Evolutionary conservation across 176 grass and related monocot species (phyloP).

Genomic region (Tillandsia fasciculata): DNA sequence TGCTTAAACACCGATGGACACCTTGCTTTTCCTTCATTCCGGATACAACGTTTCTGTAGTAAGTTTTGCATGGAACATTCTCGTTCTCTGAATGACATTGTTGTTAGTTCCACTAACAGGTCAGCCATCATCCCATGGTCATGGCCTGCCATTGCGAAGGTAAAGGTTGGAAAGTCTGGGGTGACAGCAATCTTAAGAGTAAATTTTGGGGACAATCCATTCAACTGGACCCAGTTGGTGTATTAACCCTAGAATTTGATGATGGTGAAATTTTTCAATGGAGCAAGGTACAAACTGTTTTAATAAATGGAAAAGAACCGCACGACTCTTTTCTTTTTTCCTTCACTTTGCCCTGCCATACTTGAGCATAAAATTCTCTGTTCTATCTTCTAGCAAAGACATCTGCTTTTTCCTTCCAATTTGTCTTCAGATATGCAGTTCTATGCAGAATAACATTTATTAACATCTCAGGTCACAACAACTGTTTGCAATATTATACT

Average conservation of each 20-base stretch:
- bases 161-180: constrained; percentile 49
- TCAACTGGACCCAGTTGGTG: constrained; percentile 48
- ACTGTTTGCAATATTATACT: constrained; percentile 50
- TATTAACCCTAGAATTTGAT: constrained; percentile 49
- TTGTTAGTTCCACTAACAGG: constrained; percentile 18
- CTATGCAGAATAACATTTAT: not conserved
- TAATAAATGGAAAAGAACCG: not conserved
- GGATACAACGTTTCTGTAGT: not conserved
- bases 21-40: not conserved
- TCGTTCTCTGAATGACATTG: not conserved
- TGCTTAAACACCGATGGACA: no score
- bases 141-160: constrained; percentile 61
- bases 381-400: not conserved
- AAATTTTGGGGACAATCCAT: constrained; percentile 56
- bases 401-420: not conserved
- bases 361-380: not conserved
- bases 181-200: constrained; percentile 53
- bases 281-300: constrained; percentile 37
- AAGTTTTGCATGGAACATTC: not conserved
- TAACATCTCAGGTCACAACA: constrained; percentile 36
- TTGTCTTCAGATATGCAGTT: not conserved
- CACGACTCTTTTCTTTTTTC: not conserved
- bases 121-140: constrained; percentile 50
- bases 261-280: constrained; percentile 54
- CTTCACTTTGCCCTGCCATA: not conserved